phyloP scores from a whole-genome alignment of 106 monocot genomes.

The Apostasia ramifera region DNA sequence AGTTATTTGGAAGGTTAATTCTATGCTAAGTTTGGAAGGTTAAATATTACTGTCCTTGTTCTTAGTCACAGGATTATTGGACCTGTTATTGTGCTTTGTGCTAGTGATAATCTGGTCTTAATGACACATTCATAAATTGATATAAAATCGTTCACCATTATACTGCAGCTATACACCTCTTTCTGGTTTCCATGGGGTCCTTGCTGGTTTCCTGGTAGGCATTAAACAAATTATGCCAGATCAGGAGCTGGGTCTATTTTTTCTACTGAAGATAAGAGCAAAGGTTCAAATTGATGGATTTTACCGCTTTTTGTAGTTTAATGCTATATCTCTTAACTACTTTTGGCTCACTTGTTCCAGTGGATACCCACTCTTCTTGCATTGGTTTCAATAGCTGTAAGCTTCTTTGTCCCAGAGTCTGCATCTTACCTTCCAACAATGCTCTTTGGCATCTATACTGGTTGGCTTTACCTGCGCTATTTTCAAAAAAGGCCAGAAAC shows the following conservation, averaged over 20 bases:
- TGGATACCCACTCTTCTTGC: constrained; percentile 76
- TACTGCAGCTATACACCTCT: constrained; percentile 68
- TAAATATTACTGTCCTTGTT: too few species aligned
- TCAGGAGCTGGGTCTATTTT: constrained; percentile 54
- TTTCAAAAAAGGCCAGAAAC: constrained; percentile 86
- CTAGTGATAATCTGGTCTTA: background rate
- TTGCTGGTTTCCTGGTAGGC: constrained; percentile 83
- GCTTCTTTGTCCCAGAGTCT: constrained; percentile 52
- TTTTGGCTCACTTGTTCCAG: constrained; percentile 21
- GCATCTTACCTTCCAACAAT: constrained; percentile 61
- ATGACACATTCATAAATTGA: background rate
- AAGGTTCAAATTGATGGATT: constrained; percentile 36
- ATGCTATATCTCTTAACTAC: background rate
- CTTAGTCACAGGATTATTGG: background rate
- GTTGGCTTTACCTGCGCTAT: constrained; percentile 94
- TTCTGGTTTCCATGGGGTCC: constrained; percentile 82
- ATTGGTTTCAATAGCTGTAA: constrained; percentile 41
- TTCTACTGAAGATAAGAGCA: constrained; percentile 58
- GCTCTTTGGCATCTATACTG: constrained; percentile 80
- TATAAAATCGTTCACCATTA: background rate
- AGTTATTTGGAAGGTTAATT: too few species aligned
- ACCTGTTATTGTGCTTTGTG: too few species aligned
- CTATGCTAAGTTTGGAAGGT: too few species aligned
- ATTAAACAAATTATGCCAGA: constrained; percentile 94
- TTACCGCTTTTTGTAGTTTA: background rate